Evolutionary conservation across 164 flowering plant genomes (phyloP), one percentile per base, ranked within the genome.

Genomic region (Berberis vulgaris): DNA sequence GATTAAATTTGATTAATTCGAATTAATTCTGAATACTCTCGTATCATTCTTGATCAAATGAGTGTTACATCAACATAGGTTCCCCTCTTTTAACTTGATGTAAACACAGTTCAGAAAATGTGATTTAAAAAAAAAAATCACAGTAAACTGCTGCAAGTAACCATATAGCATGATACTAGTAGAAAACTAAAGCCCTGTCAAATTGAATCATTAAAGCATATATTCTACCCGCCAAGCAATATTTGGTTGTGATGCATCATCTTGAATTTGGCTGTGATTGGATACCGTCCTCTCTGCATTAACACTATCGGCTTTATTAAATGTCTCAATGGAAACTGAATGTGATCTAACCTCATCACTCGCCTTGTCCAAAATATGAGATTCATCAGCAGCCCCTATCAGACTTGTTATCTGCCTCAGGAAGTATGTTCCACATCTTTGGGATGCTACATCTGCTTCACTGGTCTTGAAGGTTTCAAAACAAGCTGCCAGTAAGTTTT

Each of bases 401-500:
- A 57, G 75, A 64, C 70, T 71, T 54, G 84, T 78, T 62, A 89
- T 67, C 79, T 84, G 96, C 62, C 72, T 78, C 42, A 95, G 76
- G 65, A 91, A 83, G 77, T 78, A 85, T 59, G 60, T 67, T 50
- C 89, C 96, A 67, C 79, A 81, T 56, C 75, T 74, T 26, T 67
- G 72, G 54, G 67, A 43, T 45, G 79, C 70, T 10, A 39, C 79
- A 59, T 91, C 91, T 4, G 74, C 59, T 62, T 60, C 71, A 72
- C 74, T 43, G 41, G 83, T 69, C 46, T 69, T 76, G 56, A 84
- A 70, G 50, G 84, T 89, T 74, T 88, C 89, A 80, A 91, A 88
- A 68, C 88, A 86, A 46, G 92, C 87, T 13, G 81, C 79, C 73
- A 91, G 80, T 70, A 83, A 64, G 55, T 84, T 67, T 76, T 77